phyloP scores from a whole-genome alignment of 306 rosid genomes.

The Boehmeria nivea region DNA sequence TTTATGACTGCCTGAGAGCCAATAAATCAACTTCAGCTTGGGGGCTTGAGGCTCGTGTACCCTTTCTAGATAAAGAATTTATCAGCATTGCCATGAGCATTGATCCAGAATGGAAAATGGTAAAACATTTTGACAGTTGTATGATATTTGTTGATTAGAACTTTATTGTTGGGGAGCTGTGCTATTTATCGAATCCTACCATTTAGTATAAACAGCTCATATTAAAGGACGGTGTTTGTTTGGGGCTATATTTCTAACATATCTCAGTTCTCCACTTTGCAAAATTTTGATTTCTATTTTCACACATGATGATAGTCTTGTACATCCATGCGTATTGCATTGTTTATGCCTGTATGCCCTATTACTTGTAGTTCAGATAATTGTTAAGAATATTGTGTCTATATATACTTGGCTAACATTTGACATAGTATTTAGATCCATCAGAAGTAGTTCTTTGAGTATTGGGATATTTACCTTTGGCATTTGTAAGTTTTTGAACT shows the following conservation, averaged over 20 bases:
- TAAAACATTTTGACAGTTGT: conserved; percentile 3
- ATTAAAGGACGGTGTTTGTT: background rate
- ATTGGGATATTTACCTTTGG: too few relatives aligned
- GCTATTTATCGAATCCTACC: background rate
- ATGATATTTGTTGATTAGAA: too few relatives aligned
- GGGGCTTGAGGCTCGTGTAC: conserved; percentile 99
- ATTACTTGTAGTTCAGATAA: too few relatives aligned
- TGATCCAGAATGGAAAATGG: conserved; percentile 97
- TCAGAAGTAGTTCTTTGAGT: too few relatives aligned
- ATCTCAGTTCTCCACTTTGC: background rate
- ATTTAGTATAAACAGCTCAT: background rate
- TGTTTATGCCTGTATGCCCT: too few relatives aligned
- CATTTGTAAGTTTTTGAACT: too few relatives aligned
- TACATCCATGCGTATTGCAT: too few relatives aligned
- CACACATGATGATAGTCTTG: too few relatives aligned
- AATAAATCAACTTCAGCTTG: conserved; percentile 96
- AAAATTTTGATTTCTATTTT: too few relatives aligned
- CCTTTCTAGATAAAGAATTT: conserved; percentile 87
- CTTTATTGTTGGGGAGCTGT: background rate
- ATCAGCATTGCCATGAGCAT: conserved; percentile 66
- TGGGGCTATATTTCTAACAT: background rate
- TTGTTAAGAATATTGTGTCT: too few relatives aligned
- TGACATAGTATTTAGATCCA: too few relatives aligned
- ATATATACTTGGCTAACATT: too few relatives aligned
- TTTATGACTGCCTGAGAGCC: conserved; percentile 94